These are phyloP conservation scores for Dictyostelium brefeldianum DNA, from an alignment of 78 protist species.

Conservation along the genomic window DNA sequence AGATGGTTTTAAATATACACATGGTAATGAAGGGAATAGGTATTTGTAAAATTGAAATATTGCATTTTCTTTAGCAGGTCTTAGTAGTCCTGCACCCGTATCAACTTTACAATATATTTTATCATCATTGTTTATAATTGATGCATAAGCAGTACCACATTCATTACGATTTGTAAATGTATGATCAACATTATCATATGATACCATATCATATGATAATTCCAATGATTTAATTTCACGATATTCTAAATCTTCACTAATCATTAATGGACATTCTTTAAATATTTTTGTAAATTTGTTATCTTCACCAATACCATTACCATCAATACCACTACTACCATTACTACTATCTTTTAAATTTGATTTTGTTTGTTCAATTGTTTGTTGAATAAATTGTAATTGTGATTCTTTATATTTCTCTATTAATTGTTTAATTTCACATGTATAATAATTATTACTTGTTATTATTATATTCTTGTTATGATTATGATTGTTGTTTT, in stretches of 20 bases:
- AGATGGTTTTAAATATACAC: background rate
- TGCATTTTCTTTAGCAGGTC: background rate
- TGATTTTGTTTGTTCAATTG: background rate
- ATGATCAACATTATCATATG: background rate
- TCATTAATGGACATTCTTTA: background rate
- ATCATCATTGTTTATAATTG: background rate
- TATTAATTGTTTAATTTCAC: background rate
- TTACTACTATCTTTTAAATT: background rate
- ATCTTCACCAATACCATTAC: no score
- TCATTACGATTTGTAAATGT: background rate
- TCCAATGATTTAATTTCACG: background rate
- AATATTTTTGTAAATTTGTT: background rate
- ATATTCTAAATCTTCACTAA: background rate
- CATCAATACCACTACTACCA: no score
- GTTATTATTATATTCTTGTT: no score
- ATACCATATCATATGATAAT: background rate
- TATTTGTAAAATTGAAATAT: background rate
- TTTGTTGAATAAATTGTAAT: background rate
- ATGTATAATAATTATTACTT: no score
- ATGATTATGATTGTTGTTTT: no score
- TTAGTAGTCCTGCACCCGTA: background rate
- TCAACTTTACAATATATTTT: background rate
- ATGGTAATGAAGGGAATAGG: background rate
- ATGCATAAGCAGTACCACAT: background rate
- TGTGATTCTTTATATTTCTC: background rate